Conservation (phyloP, 2,329 filamentous ascomycete species). For the Alternaria triticina region DNA sequence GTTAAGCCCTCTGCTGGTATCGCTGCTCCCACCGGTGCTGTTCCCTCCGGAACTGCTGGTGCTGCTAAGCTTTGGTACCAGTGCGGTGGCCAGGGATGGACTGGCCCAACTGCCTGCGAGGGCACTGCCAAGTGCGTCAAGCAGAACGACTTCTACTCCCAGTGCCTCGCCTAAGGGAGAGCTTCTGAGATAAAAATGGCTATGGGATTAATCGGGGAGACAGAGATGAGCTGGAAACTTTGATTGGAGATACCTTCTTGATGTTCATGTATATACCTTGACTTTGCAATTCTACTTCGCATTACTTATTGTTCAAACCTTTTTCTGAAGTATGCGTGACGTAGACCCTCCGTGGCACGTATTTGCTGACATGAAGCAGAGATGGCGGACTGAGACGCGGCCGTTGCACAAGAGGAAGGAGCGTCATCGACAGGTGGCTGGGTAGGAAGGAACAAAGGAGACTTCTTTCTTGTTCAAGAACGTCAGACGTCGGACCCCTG, state of each 20-base stretch:
- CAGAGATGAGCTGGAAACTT: not conserved
- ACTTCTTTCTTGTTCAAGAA: not conserved
- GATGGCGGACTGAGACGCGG: not conserved
- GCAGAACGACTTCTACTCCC: conserved; percentile 51
- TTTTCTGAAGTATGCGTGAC: not conserved
- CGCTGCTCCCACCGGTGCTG: conserved; percentile 34
- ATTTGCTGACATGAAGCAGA: not conserved
- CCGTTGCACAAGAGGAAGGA: not conserved
- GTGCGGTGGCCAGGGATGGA: conserved; percentile 49
- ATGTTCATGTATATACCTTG: conserved; percentile 17
- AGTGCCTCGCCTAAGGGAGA: conserved; percentile 40
- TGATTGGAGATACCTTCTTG: not conserved
- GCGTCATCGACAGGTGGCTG: not conserved
- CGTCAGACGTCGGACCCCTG: not conserved
- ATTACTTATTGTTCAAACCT: not conserved
- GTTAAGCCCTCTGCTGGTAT: conserved; percentile 9
- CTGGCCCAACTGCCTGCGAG: conserved; percentile 48
- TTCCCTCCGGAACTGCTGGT: conserved; percentile 2
- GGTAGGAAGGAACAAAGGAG: not conserved
- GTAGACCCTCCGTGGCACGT: not conserved
- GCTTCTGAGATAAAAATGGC: not conserved
- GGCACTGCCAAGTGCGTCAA: conserved; percentile 44
- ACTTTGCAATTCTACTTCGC: conserved; percentile 3
- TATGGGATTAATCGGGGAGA: not conserved
- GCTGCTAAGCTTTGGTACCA: conserved; percentile 14